phyloP scores from a whole-genome alignment of 352 stramenopile genomes.

The Phytophthora nicotianae region DNA sequence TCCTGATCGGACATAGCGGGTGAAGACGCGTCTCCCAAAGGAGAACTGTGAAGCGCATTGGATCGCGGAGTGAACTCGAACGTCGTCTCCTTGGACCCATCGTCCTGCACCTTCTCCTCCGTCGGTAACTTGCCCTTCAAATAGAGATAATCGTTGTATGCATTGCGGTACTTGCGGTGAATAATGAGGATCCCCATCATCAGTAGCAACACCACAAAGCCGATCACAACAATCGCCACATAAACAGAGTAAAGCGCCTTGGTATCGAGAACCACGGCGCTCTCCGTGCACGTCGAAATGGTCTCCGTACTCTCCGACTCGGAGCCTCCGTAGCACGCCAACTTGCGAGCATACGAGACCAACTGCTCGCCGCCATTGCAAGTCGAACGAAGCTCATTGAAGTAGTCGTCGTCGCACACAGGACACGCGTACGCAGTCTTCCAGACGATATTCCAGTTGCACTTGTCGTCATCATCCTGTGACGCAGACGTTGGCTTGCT shows the following conservation, averaged over 20 bases:
- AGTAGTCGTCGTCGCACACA: constrained; percentile 65
- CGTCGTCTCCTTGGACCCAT: constrained; percentile 71
- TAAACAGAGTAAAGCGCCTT: constrained; percentile 80
- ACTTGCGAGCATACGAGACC: constrained; percentile 58
- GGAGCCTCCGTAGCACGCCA: constrained; percentile 64
- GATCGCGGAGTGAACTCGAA: constrained; percentile 78
- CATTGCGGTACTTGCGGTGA: constrained; percentile 80
- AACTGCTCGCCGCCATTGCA: constrained; percentile 65
- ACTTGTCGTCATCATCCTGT: constrained; percentile 55
- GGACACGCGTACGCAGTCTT: constrained; percentile 73
- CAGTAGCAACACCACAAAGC: constrained; percentile 69
- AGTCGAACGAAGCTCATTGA: constrained; percentile 63
- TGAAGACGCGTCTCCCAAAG: constrained; percentile 32
- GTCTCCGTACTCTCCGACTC: constrained; percentile 45
- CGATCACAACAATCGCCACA: constrained; percentile 61
- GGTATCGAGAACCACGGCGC: constrained; percentile 72
- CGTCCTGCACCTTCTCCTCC: constrained; percentile 54
- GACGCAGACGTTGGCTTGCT: constrained; percentile 37
- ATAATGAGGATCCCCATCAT: constrained; percentile 70
- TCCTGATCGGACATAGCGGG: constrained; percentile 15
- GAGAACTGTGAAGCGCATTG: constrained; percentile 55
- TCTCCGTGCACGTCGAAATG: constrained; percentile 65
- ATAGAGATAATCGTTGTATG: constrained; percentile 85
- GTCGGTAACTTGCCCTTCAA: constrained; percentile 78
- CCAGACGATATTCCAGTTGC: constrained; percentile 67